Conservation (phyloP, 768 basidiomycete species). For the Pleurotus tuoliensis region DNA sequence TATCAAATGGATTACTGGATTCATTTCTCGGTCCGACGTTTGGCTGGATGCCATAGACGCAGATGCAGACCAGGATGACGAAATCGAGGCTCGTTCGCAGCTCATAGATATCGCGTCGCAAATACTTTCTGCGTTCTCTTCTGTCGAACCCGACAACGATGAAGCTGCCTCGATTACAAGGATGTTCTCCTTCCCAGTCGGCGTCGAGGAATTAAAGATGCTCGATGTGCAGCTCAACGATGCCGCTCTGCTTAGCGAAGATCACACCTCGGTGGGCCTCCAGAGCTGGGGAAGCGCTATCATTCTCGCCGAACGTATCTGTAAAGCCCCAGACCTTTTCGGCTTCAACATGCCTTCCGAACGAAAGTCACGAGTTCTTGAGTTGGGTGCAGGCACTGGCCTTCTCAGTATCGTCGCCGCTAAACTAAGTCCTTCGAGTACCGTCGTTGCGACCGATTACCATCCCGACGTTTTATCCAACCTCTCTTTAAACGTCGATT, state of each 20-base stretch:
- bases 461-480: conserved; percentile 75
- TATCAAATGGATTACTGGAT: conserved; percentile 73
- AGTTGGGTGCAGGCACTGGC: conserved; percentile 86
- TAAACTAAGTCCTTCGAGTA: conserved; percentile 29
- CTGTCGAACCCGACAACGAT: conserved; percentile 35
- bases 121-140: conserved; percentile 51
- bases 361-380: conserved; percentile 47
- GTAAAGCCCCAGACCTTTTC: conserved; percentile 39
- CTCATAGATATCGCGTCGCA: conserved; percentile 56
- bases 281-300: conserved; percentile 86
- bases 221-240: conserved; percentile 64
- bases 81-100: conserved; percentile 28
- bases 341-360: conserved; percentile 20
- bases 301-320: conserved; percentile 62
- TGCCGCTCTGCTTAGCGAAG: conserved; percentile 55
- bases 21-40: conserved; percentile 55
- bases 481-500: conserved; percentile 51
- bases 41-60: conserved; percentile 33
- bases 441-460: conserved; percentile 71
- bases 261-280: conserved; percentile 78
- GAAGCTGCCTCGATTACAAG: conserved; percentile 42
- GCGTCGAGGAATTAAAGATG: conserved; percentile 6
- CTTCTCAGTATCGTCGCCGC: conserved; percentile 70
- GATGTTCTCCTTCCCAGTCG: conserved; percentile 43
- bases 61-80: conserved; percentile 26